phyloP scores from a whole-genome alignment of 805 yeast genomes.

The Ogataea chonburiensis region DNA sequence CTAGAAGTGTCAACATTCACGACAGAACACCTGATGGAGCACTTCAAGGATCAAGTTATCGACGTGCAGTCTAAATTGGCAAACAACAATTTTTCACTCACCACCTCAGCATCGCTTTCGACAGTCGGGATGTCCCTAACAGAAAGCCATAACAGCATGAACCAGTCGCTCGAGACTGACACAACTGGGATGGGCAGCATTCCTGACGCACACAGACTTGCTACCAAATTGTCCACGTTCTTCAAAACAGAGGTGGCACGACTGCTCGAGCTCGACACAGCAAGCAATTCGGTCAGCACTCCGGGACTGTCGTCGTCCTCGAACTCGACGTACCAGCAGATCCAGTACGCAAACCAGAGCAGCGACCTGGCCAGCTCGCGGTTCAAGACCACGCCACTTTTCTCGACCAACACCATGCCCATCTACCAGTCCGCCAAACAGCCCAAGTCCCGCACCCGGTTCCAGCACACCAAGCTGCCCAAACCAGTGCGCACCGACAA shows the following conservation, averaged over 20 bases:
- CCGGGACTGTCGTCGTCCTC: conserved; percentile 14
- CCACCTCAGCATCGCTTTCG: conserved; percentile 14
- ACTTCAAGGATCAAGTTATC: conserved; percentile 15
- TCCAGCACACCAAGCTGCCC: conserved; percentile 7
- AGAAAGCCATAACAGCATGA: conserved; percentile 4
- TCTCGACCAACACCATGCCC: conserved; percentile 14
- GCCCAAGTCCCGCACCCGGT: conserved; percentile 5
- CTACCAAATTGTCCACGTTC: conserved; percentile 12
- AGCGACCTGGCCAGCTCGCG: conserved; percentile 5
- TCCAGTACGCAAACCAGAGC: conserved; percentile 1
- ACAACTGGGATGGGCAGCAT: conserved; percentile 1
- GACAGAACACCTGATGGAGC: conserved; percentile 6
- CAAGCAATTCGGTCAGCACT: conserved; percentile 10
- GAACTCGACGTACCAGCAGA: conserved; percentile 18
- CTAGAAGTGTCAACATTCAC: conserved; percentile 7
- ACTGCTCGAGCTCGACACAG: conserved; percentile 11
- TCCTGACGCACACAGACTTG: conserved; percentile 12
- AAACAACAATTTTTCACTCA: conserved; percentile 5
- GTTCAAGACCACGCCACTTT: conserved; percentile 14
- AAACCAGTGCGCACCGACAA: conserved; percentile 16
- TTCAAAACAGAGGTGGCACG: conserved; percentile 13
- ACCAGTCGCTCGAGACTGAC: conserved; percentile 5
- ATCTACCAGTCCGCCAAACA: conserved; percentile 11
- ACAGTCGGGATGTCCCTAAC: conserved; percentile 11
- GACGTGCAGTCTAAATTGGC: conserved; percentile 16